These are phyloP conservation scores for Phytophthora citricola DNA, from an alignment of 352 stramenopile genomes.

Conservation along the genomic window DNA sequence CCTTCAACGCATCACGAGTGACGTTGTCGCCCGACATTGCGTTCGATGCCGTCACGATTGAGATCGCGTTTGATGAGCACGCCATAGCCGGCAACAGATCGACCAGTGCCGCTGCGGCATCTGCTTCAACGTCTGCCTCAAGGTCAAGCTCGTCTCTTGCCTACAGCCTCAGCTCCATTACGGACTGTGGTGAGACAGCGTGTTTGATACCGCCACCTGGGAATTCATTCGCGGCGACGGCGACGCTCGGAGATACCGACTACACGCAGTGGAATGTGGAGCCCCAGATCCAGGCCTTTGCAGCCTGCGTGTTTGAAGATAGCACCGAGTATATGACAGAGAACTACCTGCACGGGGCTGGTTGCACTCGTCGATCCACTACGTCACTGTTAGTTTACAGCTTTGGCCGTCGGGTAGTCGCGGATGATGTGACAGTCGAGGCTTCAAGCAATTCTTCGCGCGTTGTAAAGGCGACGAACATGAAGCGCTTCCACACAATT, in stretches of 20 bases:
- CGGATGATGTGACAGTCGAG: conserved; percentile 37
- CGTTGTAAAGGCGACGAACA: conserved; percentile 39
- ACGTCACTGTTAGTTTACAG: conserved; percentile 59
- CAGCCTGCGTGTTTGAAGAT: conserved; percentile 38
- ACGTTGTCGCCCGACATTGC: conserved; percentile 36
- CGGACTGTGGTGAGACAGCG: conserved; percentile 37
- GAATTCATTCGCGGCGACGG: conserved; percentile 16
- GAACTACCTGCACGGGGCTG: conserved; percentile 35
- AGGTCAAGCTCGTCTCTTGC: conserved; percentile 6
- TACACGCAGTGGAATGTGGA: conserved; percentile 33
- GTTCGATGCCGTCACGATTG: conserved; percentile 52
- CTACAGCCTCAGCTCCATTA: conserved; percentile 22
- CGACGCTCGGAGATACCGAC: conserved; percentile 15
- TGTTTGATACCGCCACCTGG: conserved; percentile 41
- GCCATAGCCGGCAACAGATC: conserved; percentile 20
- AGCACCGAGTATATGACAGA: conserved; percentile 39
- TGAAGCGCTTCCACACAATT: conserved; percentile 53
- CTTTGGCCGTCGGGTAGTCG: conserved; percentile 48
- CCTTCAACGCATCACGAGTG: conserved; percentile 40
- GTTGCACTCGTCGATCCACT: conserved; percentile 33
- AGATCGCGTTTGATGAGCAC: conserved; percentile 43
- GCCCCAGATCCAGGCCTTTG: conserved; percentile 50
- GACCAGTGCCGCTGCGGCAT: not conserved
- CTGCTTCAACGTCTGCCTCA: conserved; percentile 15
- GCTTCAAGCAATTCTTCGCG: conserved; percentile 18